These are phyloP conservation scores for Aspergillus transmontanensis DNA, from an alignment of 2,329 filamentous ascomycete genomes.

Conservation along the genomic window DNA sequence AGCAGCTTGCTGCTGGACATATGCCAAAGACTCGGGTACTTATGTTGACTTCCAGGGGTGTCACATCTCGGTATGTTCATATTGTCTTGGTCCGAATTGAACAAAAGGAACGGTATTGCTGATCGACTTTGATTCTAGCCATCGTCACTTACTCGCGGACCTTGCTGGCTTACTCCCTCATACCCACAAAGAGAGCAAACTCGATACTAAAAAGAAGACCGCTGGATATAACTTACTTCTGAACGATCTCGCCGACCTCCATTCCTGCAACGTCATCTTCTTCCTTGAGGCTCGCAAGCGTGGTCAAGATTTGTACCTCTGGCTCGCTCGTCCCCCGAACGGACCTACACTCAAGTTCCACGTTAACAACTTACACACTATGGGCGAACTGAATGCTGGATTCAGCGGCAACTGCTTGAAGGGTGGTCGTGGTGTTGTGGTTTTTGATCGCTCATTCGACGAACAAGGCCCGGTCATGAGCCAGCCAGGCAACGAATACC, in stretches of 20 bases:
- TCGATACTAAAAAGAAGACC: constrained; percentile 83
- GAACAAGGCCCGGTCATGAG: constrained; percentile 74
- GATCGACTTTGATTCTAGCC: constrained; percentile 55
- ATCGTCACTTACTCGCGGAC: constrained; percentile 90
- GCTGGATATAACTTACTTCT: constrained; percentile 68
- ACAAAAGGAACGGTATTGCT: background rate
- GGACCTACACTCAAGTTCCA: constrained; percentile 67
- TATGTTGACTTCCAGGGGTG: constrained; percentile 87
- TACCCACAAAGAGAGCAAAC: constrained; percentile 90
- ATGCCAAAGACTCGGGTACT: constrained; percentile 66
- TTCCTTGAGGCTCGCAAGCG: constrained; percentile 93
- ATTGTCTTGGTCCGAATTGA: background rate
- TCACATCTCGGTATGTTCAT: constrained; percentile 73
- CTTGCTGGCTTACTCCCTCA: constrained; percentile 87
- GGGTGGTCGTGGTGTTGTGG: constrained; percentile 85
- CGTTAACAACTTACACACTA: constrained; percentile 74
- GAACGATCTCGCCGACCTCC: constrained; percentile 75
- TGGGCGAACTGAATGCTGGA: constrained; percentile 79
- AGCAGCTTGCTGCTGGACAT: constrained; percentile 36
- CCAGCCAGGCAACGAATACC: constrained; percentile 49
- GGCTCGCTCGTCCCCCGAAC: constrained; percentile 89
- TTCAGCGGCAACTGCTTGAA: constrained; percentile 97
- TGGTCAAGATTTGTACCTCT: constrained; percentile 89
- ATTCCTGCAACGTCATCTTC: constrained; percentile 91
- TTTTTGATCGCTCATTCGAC: constrained; percentile 88